Evolutionary conservation across 2,329 filamentous ascomycete species (phyloP).

Genomic region (Fusarium cyanostomum): DNA sequence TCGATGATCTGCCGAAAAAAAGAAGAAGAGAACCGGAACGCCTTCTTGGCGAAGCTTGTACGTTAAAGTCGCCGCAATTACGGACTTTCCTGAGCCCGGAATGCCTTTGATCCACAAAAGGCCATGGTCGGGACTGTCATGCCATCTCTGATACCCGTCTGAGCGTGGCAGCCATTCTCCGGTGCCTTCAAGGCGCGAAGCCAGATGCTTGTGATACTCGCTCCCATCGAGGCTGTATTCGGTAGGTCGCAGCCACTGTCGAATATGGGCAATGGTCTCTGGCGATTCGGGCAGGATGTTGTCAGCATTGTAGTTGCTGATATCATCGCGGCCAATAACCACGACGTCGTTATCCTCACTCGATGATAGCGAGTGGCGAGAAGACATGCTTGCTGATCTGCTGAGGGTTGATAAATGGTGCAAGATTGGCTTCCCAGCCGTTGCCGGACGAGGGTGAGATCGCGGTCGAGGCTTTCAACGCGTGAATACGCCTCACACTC

Average conservation of each 20-base stretch:
- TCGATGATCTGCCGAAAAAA: conserved; percentile 53
- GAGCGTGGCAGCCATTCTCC: conserved; percentile 21
- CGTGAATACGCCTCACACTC: no score
- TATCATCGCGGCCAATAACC: conserved; percentile 26
- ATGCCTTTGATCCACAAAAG: conserved; percentile 46
- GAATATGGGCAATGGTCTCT: conserved; percentile 37
- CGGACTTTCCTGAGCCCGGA: conserved; percentile 53
- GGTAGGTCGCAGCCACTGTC: conserved; percentile 31
- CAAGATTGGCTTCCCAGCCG: neutral
- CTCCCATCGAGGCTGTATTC: conserved; percentile 24
- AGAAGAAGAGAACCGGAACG: conserved; percentile 50
- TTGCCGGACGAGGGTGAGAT: neutral
- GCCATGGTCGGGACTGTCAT: conserved; percentile 12
- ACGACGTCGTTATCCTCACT: conserved; percentile 21
- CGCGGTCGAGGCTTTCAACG: neutral
- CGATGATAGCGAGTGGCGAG: neutral
- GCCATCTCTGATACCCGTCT: conserved; percentile 21
- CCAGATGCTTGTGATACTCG: conserved; percentile 34
- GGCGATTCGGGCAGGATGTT: conserved; percentile 45
- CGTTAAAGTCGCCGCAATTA: conserved; percentile 45
- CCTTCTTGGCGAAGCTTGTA: conserved; percentile 24
- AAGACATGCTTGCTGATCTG: neutral
- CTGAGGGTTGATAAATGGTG: neutral
- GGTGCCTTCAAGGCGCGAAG: conserved; percentile 23
- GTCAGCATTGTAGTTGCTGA: conserved; percentile 46